phyloP scores from a whole-genome alignment of 768 basidiomycete genomes.

The Vararia minispora region DNA sequence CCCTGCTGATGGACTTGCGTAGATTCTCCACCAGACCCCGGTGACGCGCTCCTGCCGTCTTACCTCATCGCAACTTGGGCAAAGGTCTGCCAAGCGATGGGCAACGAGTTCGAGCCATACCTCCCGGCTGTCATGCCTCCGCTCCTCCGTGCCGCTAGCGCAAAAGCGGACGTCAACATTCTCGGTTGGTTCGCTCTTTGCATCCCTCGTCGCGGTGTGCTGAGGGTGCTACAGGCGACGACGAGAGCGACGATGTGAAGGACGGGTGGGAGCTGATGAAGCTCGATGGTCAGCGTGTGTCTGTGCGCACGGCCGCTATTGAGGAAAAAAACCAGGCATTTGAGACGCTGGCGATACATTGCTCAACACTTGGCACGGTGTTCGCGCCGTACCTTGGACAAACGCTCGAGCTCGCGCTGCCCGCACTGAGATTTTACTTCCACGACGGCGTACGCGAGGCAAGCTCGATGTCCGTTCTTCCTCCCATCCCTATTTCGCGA shows the following conservation, averaged over 20 bases:
- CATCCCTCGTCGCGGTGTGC: not conserved
- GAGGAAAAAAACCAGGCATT: slow-evolving; percentile 87
- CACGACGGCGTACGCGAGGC: slow-evolving; percentile 81
- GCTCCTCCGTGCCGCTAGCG: slow-evolving; percentile 59
- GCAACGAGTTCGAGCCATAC: slow-evolving; percentile 78
- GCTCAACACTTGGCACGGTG: slow-evolving; percentile 49
- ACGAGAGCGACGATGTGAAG: slow-evolving; percentile 41
- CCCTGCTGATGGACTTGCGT: not conserved
- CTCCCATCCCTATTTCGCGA: not conserved
- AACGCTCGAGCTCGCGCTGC: slow-evolving; percentile 60
- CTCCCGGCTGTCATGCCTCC: slow-evolving; percentile 78
- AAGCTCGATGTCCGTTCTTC: slow-evolving; percentile 47
- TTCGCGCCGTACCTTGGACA: slow-evolving; percentile 69
- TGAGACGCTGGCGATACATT: slow-evolving; percentile 76
- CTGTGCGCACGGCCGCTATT: slow-evolving; percentile 68
- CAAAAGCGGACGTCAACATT: slow-evolving; percentile 71
- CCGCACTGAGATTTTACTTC: slow-evolving; percentile 64
- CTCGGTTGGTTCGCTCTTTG: slow-evolving; percentile 36
- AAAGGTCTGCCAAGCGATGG: slow-evolving; percentile 79
- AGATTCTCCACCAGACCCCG: slow-evolving; percentile 60
- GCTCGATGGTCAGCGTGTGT: slow-evolving; percentile 67
- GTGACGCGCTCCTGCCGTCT: slow-evolving; percentile 59
- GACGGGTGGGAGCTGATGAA: slow-evolving; percentile 74
- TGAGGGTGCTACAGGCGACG: slow-evolving; percentile 30
- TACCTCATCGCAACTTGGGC: slow-evolving; percentile 86